Evolutionary conservation across 768 basidiomycete genomes (phyloP).

Genomic region (Dictyophora rubrovolvata): DNA sequence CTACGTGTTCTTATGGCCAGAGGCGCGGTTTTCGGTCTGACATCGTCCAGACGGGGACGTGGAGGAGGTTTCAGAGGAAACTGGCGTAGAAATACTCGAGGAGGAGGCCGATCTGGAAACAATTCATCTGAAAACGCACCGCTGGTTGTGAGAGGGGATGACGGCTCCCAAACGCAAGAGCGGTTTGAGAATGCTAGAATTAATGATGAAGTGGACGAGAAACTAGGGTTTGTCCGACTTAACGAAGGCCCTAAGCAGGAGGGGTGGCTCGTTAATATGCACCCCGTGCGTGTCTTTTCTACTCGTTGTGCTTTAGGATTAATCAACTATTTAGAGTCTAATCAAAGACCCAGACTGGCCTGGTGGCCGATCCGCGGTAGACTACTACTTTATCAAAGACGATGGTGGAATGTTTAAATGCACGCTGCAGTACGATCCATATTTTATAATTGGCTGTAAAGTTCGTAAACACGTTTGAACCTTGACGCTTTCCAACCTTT

Average conservation of each 20-base stretch:
- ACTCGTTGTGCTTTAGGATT: neutral
- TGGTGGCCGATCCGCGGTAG: slow-evolving; percentile 81
- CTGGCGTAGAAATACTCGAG: slow-evolving; percentile 39
- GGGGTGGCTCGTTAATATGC: slow-evolving; percentile 99
- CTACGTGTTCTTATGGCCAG: neutral
- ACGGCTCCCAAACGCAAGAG: slow-evolving; percentile 80
- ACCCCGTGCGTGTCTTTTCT: slow-evolving; percentile 56
- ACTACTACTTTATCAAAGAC: slow-evolving; percentile 96
- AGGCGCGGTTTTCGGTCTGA: slow-evolving; percentile 5
- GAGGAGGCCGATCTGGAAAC: slow-evolving; percentile 29
- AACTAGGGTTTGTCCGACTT: slow-evolving; percentile 75
- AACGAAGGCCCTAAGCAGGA: slow-evolving; percentile 70
- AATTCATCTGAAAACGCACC: slow-evolving; percentile 27
- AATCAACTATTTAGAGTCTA: slow-evolving; percentile 46
- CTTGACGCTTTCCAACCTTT: slow-evolving; percentile 8
- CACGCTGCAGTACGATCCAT: slow-evolving; percentile 87
- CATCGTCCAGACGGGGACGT: slow-evolving; percentile 1
- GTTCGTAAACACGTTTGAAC: slow-evolving; percentile 30
- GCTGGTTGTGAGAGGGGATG: slow-evolving; percentile 69
- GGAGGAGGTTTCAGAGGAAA: slow-evolving; percentile 19
- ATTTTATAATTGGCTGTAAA: slow-evolving; percentile 89
- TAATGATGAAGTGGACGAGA: slow-evolving; percentile 86
- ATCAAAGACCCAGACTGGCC: slow-evolving; percentile 80
- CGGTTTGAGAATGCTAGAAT: slow-evolving; percentile 70
- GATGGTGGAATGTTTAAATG: slow-evolving; percentile 95